Evolutionary conservation across 2,329 filamentous ascomycete species (phyloP).

Genomic region (Colletotrichum sp.): DNA sequence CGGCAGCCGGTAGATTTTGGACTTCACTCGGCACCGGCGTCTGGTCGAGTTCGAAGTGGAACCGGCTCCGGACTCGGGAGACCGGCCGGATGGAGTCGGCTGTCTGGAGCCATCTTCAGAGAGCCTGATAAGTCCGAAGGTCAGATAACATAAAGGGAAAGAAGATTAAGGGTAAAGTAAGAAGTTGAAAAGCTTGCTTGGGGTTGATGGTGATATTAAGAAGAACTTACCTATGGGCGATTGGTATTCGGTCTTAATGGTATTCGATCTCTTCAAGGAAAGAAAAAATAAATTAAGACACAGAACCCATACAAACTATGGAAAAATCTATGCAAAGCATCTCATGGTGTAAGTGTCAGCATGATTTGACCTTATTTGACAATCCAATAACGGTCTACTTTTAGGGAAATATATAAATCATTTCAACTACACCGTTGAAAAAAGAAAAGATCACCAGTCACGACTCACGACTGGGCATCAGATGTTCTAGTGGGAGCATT

Average conservation of each 20-base stretch:
- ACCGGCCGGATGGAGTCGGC: not conserved
- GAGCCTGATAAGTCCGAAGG: not conserved
- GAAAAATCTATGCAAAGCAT: not conserved
- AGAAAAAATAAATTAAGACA: accelerated
- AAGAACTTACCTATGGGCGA: not conserved
- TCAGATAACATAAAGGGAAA: not conserved
- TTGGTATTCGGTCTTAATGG: not conserved
- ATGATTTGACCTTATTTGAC: not conserved
- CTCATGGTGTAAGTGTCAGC: not conserved
- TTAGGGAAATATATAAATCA: not conserved
- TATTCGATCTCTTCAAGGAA: not conserved
- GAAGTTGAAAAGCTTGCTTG: not conserved
- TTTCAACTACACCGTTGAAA: not conserved
- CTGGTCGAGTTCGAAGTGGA: not conserved
- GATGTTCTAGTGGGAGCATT: not conserved
- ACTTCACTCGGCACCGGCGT: not conserved
- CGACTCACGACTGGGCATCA: not conserved
- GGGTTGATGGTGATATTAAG: not conserved
- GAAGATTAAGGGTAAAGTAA: not conserved
- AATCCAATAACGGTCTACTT: accelerated
- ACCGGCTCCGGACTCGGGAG: not conserved
- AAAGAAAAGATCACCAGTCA: not conserved
- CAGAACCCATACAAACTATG: accelerated
- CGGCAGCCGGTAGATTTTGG: not conserved
- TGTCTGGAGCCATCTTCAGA: not conserved